phyloP scores from a whole-genome alignment of 202 grass and related monocot genomes.

The Panicum virgatum region DNA sequence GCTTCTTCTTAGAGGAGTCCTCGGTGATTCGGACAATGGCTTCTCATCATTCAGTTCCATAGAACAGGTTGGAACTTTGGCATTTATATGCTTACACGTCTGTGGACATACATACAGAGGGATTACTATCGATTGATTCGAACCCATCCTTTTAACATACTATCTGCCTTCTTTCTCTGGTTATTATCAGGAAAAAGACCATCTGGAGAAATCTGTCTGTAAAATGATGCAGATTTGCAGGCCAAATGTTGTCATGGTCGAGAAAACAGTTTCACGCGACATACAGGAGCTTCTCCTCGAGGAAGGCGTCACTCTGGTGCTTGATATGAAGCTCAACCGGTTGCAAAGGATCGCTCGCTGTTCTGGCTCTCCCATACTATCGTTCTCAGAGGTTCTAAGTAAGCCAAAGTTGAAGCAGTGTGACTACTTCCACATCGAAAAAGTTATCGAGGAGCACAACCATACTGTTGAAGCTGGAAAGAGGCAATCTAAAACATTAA shows the following conservation, averaged over 20 bases:
- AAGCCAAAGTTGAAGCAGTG: constrained; percentile 61
- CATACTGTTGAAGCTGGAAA: constrained; percentile 37
- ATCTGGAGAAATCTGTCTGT: constrained; percentile 51
- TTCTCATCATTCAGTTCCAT: constrained; percentile 78
- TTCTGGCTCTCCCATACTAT: constrained; percentile 60
- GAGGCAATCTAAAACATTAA: constrained; percentile 57
- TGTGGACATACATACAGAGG: too few relatives aligned
- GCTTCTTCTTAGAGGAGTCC: constrained; percentile 62
- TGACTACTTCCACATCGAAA: constrained; percentile 80
- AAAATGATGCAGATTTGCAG: constrained; percentile 54
- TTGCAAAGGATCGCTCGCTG: constrained; percentile 66
- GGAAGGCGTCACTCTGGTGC: constrained; percentile 58
- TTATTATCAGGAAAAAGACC: constrained; percentile 48
- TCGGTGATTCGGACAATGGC: constrained; percentile 61
- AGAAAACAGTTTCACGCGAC: constrained; percentile 80
- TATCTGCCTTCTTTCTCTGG: too few relatives aligned
- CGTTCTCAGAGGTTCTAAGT: constrained; percentile 49
- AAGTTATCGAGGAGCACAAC: constrained; percentile 60
- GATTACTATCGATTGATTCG: too few relatives aligned
- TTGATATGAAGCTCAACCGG: constrained; percentile 79
- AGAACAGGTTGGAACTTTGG: constrained; percentile 43
- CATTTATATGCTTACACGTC: too few relatives aligned
- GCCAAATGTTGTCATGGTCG: constrained; percentile 80
- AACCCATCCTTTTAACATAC: too few relatives aligned
- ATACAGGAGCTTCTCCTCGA: constrained; percentile 69